A percentile compares a stretch with the other conserved stretches of the same genome.
Evolutionary conservation across 192 early-diverging fungal genomes (phyloP).

Genomic region (Backusella psychrophila): DNA sequence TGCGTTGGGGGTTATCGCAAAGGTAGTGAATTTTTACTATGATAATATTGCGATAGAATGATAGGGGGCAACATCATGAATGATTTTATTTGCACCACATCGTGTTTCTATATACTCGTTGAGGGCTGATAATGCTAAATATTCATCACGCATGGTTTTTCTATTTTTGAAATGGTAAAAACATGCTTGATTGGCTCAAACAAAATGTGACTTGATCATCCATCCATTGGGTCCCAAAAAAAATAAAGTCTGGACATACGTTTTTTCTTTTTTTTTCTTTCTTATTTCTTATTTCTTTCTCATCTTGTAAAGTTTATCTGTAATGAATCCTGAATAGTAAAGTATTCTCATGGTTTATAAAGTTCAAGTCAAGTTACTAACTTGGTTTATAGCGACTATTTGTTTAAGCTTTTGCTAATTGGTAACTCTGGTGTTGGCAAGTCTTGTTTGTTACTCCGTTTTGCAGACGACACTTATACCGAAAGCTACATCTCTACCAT

Average conservation of each 20-base stretch:
- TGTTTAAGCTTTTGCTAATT: conserved; percentile 96
- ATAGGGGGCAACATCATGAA: background rate
- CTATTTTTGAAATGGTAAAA: background rate
- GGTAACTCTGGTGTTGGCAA: conserved; percentile 98
- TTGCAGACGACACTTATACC: conserved; percentile 97
- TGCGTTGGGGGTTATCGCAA: too few species aligned
- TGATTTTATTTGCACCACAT: background rate
- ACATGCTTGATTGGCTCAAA: background rate
- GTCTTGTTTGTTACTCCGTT: conserved; percentile 90
- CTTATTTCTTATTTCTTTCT: background rate
- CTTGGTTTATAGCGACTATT: conserved; percentile 74
- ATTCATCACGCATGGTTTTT: conserved; percentile 1
- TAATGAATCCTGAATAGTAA: conserved; percentile 20
- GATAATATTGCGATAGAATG: too few species aligned
- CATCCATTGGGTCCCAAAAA: background rate
- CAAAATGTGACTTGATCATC: background rate
- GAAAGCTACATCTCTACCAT: conserved; percentile 97
- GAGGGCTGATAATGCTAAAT: too few species aligned
- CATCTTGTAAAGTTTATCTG: background rate
- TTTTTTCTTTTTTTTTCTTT: background rate
- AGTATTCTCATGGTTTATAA: background rate
- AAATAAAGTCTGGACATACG: background rate
- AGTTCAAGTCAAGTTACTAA: background rate
- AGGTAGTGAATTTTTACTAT: too few species aligned
- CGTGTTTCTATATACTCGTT: background rate